Conservation (phyloP, 2,329 filamentous ascomycete genomes). For the Phialophora chinensis region DNA sequence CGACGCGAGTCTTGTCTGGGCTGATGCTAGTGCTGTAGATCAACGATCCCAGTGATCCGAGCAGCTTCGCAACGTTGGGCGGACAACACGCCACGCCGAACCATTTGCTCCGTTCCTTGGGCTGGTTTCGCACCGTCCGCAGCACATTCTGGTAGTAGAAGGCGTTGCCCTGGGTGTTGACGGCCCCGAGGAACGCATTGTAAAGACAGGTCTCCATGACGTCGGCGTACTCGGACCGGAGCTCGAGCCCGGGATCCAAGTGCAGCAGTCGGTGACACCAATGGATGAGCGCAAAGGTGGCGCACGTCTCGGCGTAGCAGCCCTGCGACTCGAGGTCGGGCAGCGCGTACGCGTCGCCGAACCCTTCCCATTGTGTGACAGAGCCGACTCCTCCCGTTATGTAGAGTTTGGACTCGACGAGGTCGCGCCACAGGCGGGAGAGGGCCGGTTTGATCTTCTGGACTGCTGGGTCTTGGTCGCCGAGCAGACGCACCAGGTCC, state of each 20-base stretch:
- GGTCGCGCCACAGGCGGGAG: conserved; percentile 13
- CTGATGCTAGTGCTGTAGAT: conserved; percentile 49
- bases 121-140: conserved; percentile 56
- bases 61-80: conserved; percentile 63
- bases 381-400: conserved; percentile 12
- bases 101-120: conserved; percentile 62
- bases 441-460: not conserved
- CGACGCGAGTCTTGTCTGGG: not conserved
- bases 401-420: conserved; percentile 16
- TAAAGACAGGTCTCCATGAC: conserved; percentile 67
- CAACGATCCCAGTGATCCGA: conserved; percentile 63
- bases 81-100: conserved; percentile 66
- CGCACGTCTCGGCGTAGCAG: conserved; percentile 18
- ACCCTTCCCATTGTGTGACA: conserved; percentile 13
- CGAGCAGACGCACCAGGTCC: conserved; percentile 3
- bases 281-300: conserved; percentile 14
- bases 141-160: conserved; percentile 69
- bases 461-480: not conserved
- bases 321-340: conserved; percentile 11
- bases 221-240: conserved; percentile 61
- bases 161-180: conserved; percentile 60
- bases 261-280: conserved; percentile 13
- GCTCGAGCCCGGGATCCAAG: conserved; percentile 41
- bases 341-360: conserved; percentile 9
- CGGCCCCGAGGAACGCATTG: conserved; percentile 64